Evolutionary conservation across 2,329 filamentous ascomycete species (phyloP), one percentile per base, ranked within the genome.

Genomic region (Hymenoscyphus fructigenus): DNA sequence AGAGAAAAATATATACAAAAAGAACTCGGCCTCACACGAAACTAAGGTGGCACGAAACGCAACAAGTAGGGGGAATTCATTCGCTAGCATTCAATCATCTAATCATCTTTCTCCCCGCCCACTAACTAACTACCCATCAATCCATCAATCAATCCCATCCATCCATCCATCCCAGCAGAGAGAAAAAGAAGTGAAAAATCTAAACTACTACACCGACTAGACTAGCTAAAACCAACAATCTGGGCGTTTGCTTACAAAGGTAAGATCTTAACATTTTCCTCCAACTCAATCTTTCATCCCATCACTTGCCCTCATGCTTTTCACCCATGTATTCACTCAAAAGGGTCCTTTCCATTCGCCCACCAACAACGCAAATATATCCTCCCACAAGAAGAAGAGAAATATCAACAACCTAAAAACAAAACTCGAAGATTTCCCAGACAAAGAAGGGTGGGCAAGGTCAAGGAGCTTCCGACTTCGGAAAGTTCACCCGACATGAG

Each of bases 271-370:
- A 26, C 44, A 50, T 50, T 50, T 50, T 26, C 44, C 44, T 50
- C 44, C 44, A 36, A n/a, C 34, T 4, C 20, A 6, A 50, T 23
- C 20, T 47, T 9, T 32, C 34, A 36, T 36, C 34, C 38, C n/a
- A 44, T 44, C 38, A 20, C 41, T n/a, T 47, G 41, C 41, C 44
- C n/a, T 50, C 44, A 50, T 50, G 44, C 44, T 50, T 50, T 50
- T 50, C 14, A 12, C 34, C 7, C 9, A 9, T 36, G n/a, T 50
- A 50, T 50, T 10, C 44, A 50, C 44, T 12, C 44, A 3, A 23
- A 50, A 7, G 7, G 7, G 10, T 50, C 5, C 20, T 23, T 23
- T 23, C n/a, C 6, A 20, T 50, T 50, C 17, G 20, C 44, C 17
- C 44, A 15, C 15, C 17, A 44, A 20, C 17, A n/a, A 44, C n/a